A percentile compares a stretch with the other conserved stretches of the same genome.
Evolutionary conservation across 768 basidiomycete genomes (phyloP).

Genomic region (Collybia mongolica): DNA sequence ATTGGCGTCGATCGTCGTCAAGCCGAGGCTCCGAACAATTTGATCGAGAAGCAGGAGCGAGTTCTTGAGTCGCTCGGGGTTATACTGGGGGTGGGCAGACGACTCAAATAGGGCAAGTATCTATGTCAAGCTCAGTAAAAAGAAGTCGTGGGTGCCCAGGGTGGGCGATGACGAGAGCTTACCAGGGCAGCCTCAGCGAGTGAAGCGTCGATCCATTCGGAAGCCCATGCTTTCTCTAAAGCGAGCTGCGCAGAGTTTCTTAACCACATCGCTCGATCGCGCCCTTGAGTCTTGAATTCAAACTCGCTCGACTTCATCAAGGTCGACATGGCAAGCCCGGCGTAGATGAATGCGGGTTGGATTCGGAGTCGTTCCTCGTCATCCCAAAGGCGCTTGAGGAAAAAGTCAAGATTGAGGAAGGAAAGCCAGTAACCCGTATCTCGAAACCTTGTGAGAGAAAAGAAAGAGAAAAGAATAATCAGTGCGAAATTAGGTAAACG

Average conservation of each 20-base stretch:
- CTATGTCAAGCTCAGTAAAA: slow-evolving; percentile 27
- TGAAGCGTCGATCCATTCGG: slow-evolving; percentile 55
- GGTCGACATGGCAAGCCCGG: slow-evolving; percentile 67
- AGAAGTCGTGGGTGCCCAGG: background rate
- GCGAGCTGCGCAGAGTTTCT: slow-evolving; percentile 55
- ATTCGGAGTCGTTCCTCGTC: slow-evolving; percentile 52
- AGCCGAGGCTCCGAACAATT: slow-evolving; percentile 53
- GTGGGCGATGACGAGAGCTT: slow-evolving; percentile 1
- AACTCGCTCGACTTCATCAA: slow-evolving; percentile 73
- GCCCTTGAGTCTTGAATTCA: slow-evolving; percentile 52
- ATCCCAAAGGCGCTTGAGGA: slow-evolving; percentile 51
- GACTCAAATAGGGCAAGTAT: slow-evolving; percentile 78
- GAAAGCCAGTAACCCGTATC: slow-evolving; percentile 67
- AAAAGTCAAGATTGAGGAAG: slow-evolving; percentile 59
- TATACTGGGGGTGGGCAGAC: slow-evolving; percentile 68
- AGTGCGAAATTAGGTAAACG: background rate
- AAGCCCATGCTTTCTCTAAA: slow-evolving; percentile 48
- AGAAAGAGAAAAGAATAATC: background rate
- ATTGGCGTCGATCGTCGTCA: slow-evolving; percentile 55
- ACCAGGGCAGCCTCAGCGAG: slow-evolving; percentile 77
- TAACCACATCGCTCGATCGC: slow-evolving; percentile 55
- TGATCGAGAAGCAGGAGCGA: slow-evolving; percentile 62
- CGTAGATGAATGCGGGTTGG: slow-evolving; percentile 70
- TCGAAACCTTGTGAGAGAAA: slow-evolving; percentile 48
- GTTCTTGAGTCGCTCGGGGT: slow-evolving; percentile 47